Percentiles rank a stretch among this genome's conserved stretches.
Evolutionary conservation across 352 stramenopile species (phyloP).

Genomic region (Globisporangium apiculatum): DNA sequence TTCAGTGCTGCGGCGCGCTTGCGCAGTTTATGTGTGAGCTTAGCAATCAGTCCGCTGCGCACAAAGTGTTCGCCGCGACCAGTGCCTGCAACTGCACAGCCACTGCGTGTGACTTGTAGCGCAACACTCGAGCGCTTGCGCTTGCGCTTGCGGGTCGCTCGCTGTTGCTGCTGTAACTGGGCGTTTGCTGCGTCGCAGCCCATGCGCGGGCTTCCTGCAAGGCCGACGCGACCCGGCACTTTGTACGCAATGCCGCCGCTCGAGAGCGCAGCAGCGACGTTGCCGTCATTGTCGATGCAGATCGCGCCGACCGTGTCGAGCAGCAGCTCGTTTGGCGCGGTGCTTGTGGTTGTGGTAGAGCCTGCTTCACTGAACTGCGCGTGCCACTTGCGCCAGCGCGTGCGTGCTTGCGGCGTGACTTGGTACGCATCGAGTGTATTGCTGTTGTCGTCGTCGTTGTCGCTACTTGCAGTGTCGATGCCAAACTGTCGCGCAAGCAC

Average conservation of each 20-base stretch:
- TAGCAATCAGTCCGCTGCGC: slow-evolving; percentile 28
- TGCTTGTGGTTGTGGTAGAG: neutral
- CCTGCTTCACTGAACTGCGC: slow-evolving; percentile 17
- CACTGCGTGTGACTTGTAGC: slow-evolving; percentile 16
- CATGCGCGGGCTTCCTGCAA: slow-evolving; percentile 58
- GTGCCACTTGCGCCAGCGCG: slow-evolving; percentile 47
- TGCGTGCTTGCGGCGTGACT: slow-evolving; percentile 20
- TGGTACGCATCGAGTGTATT: slow-evolving; percentile 24
- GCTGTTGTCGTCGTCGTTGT: slow-evolving; percentile 14
- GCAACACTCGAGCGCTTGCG: neutral
- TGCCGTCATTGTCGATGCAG: slow-evolving; percentile 44
- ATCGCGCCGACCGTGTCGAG: slow-evolving; percentile 63
- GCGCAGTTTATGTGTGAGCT: slow-evolving; percentile 22
- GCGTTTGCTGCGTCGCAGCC: slow-evolving; percentile 44
- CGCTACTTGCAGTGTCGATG: slow-evolving; percentile 20
- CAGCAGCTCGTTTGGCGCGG: slow-evolving; percentile 7
- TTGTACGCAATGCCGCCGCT: slow-evolving; percentile 68
- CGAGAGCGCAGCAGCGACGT: slow-evolving; percentile 50
- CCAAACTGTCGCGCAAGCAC: slow-evolving; percentile 26
- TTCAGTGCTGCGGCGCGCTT: slow-evolving; percentile 10
- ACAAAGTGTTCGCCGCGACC: slow-evolving; percentile 70
- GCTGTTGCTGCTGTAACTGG: neutral
- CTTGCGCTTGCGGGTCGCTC: slow-evolving; percentile 9
- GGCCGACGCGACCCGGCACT: slow-evolving; percentile 48
- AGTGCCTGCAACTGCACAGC: slow-evolving; percentile 46